These are phyloP conservation scores for Scedosporium minutisporum DNA, from an alignment of 2,329 filamentous ascomycete genomes.

Conservation along the genomic window DNA sequence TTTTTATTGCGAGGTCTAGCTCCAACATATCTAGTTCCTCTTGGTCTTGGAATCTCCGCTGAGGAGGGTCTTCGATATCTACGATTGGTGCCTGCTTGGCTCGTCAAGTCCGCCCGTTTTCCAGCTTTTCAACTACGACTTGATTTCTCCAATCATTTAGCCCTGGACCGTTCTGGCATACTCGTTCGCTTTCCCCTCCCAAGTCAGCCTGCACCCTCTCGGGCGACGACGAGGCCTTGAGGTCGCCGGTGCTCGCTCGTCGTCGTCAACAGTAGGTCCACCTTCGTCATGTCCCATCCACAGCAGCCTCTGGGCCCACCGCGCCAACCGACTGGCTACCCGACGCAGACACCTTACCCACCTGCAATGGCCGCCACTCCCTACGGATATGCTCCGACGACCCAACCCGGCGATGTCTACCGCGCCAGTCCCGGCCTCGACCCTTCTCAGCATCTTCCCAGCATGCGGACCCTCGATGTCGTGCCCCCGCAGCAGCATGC, in stretches of 20 bases:
- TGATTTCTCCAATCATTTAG: neutral
- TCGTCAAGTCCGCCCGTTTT: neutral
- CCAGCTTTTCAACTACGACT: neutral
- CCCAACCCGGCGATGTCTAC: slow-evolving; percentile 7
- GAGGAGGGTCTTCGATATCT: no score
- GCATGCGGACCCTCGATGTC: slow-evolving; percentile 30
- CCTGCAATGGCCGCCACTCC: slow-evolving; percentile 4
- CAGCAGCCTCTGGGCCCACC: slow-evolving; percentile 1
- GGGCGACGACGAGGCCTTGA: neutral
- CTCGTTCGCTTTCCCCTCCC: neutral
- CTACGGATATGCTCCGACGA: slow-evolving; percentile 8
- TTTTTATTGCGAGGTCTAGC: no score
- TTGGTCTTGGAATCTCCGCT: no score
- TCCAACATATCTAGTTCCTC: no score
- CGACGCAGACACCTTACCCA: slow-evolving; percentile 7
- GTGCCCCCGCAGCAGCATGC: slow-evolving; percentile 7
- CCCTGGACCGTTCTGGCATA: neutral
- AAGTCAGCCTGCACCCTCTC: neutral
- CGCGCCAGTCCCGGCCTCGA: slow-evolving; percentile 3
- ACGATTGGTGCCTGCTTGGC: no score
- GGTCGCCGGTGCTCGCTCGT: neutral
- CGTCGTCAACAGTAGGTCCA: neutral
- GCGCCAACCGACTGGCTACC: slow-evolving; percentile 7
- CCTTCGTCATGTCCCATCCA: neutral
- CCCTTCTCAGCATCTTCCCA: slow-evolving; percentile 18